phyloP scores from a whole-genome alignment of 2,329 filamentous ascomycete genomes.

The Pseudogymnoascus sp. region DNA sequence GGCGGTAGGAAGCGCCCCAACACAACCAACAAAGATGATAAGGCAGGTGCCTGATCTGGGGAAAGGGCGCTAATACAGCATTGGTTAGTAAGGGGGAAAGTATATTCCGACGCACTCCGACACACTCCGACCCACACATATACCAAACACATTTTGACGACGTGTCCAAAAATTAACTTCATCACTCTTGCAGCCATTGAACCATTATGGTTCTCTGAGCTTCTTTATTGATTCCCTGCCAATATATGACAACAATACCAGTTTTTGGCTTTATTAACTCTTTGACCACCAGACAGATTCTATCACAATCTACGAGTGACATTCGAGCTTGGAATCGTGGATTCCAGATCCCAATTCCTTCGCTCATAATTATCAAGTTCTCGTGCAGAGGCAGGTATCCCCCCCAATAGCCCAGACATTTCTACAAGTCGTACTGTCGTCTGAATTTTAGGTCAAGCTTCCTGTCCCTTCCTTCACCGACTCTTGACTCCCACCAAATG shows the following conservation, averaged over 20 bases:
- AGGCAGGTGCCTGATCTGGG: background rate
- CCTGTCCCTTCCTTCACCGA: background rate
- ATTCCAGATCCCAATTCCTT: background rate
- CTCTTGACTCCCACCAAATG: background rate
- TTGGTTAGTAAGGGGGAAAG: background rate
- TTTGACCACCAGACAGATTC: background rate
- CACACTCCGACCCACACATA: background rate
- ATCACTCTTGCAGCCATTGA: background rate
- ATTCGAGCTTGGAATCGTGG: background rate
- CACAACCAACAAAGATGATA: background rate
- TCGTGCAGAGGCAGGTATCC: background rate
- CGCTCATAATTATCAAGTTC: background rate
- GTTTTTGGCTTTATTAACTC: background rate
- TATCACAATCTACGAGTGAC: constrained; percentile 2
- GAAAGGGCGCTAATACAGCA: background rate
- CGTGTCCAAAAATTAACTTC: background rate
- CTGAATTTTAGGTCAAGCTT: constrained; percentile 2
- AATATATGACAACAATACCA: background rate
- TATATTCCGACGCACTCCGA: background rate
- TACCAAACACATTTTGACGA: background rate
- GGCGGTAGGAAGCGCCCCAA: background rate
- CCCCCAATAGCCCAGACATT: background rate
- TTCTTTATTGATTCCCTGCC: background rate
- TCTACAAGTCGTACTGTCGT: background rate
- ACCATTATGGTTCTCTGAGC: background rate